Conservation (phyloP, 2,329 filamentous ascomycete species). For the Aureobasidium lini region DNA sequence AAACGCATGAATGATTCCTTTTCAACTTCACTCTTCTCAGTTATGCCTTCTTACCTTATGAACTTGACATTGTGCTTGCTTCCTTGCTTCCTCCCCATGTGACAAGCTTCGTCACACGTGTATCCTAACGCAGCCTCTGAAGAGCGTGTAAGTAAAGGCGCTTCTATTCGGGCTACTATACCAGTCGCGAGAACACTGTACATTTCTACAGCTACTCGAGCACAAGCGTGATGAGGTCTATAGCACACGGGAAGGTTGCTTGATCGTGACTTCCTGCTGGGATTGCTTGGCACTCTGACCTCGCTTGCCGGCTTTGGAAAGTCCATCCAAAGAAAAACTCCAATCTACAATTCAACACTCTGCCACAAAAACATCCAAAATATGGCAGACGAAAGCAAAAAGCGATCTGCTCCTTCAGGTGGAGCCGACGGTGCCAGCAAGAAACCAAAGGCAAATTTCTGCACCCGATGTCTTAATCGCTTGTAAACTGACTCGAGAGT, state of each 20-base stretch:
- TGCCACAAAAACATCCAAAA: neutral
- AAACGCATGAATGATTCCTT: constrained; percentile 12
- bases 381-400: constrained; percentile 16
- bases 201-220: no score
- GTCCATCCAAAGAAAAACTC: neutral
- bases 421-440: constrained; percentile 11
- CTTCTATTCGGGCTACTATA: no score
- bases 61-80: no score
- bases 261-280: neutral
- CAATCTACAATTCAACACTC: neutral
- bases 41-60: neutral
- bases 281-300: constrained; percentile 6
- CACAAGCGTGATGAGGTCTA: no score
- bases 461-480: neutral
- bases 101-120: no score
- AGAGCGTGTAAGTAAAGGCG: no score
- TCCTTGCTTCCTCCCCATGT: no score
- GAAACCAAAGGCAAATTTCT: constrained; percentile 14
- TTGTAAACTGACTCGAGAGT: neutral
- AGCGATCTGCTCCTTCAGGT: constrained; percentile 15
- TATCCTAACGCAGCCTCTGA: no score
- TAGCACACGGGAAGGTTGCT: neutral
- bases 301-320: constrained; percentile 2
- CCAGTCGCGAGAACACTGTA: no score
- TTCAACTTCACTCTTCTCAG: neutral